These are phyloP conservation scores for Arthromyces matolae DNA, from an alignment of 768 basidiomycete species.

Conservation along the genomic window DNA sequence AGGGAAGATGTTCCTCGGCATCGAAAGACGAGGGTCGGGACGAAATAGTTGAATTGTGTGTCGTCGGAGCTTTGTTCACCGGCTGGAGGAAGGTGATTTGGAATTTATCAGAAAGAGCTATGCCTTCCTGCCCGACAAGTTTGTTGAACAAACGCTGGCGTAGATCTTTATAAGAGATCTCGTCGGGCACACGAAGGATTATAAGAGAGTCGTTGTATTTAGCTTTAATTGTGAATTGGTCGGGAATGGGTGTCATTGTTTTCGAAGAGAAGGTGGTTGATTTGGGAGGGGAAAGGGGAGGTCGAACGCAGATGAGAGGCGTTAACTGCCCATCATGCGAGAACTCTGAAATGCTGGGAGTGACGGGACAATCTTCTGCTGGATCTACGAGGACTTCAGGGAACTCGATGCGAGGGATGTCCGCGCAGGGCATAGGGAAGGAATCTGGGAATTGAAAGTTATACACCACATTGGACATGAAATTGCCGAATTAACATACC, in stretches of 20 bases:
- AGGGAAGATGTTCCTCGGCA: conserved; percentile 29
- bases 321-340: conserved; percentile 8
- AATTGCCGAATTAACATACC: conserved; percentile 24
- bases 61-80: conserved; percentile 13
- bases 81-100: conserved; percentile 51
- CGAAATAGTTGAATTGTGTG: conserved; percentile 25
- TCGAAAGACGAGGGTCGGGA: conserved; percentile 34
- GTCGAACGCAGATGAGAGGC: background rate
- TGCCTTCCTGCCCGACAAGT: conserved; percentile 57
- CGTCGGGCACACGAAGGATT: conserved; percentile 51
- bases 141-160: conserved; percentile 61
- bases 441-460: conserved; percentile 25
- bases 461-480: background rate
- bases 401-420: conserved; percentile 25
- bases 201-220: conserved; percentile 59
- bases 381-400: conserved; percentile 30
- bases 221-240: conserved; percentile 57
- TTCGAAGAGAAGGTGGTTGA: conserved; percentile 26
- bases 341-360: conserved; percentile 6
- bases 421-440: conserved; percentile 40
- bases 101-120: conserved; percentile 53
- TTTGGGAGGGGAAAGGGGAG: conserved; percentile 17
- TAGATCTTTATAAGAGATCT: conserved; percentile 46
- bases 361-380: conserved; percentile 9
- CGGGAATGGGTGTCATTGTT: conserved; percentile 23